Evolutionary conservation across 768 basidiomycete species (phyloP), one percentile per base, ranked within the genome.

Genomic region (Agaricus subrufescens): DNA sequence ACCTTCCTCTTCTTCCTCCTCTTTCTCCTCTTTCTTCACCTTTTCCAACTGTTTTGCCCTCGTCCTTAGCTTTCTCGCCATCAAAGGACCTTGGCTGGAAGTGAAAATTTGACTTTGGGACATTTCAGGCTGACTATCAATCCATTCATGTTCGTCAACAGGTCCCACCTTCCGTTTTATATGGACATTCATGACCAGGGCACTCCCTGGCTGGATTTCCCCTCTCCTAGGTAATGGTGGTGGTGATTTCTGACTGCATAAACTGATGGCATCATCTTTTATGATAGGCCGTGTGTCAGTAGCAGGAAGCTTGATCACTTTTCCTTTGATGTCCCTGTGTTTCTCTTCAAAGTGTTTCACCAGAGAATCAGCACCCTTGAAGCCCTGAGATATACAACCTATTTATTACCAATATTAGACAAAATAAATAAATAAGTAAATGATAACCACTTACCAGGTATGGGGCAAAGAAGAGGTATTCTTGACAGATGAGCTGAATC

Each of bases 401-500:
- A 42, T 19, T 31, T 31, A 49, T 31, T 15, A 26, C 34, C 19
- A 34, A 30, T 31, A 15, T 2, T 45, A 7, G 14, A 34, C 29
- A 26, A 39, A 38, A 49, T 40, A 37, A 40, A 45, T 19, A 19
- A 31, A 39, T 42, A 19, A 15, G 12, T 42, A 15, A 14, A 42
- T 42, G 12, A 15, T 11, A 2, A 30, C n/a, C 45, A 44, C 55
- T n/a, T 46, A 69, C 70, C 65, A 53, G 48, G 50, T 29, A 69
- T 52, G 9, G 69, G 69, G 58, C 70, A 71, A 25, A 46, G 31
- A 12, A 71, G 56, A 5, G 48, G 40, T 6, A 61, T 37, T 2
- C 69, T 62, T 26, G 56, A 63, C 31, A 71, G 60, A 57, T 69
- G 68, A n/a, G 65, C 59, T n/a, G 57, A 46, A 23, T 62, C 61